Conservation (phyloP, 2,329 filamentous ascomycete species). For the Akanthomyces lecanii region DNA sequence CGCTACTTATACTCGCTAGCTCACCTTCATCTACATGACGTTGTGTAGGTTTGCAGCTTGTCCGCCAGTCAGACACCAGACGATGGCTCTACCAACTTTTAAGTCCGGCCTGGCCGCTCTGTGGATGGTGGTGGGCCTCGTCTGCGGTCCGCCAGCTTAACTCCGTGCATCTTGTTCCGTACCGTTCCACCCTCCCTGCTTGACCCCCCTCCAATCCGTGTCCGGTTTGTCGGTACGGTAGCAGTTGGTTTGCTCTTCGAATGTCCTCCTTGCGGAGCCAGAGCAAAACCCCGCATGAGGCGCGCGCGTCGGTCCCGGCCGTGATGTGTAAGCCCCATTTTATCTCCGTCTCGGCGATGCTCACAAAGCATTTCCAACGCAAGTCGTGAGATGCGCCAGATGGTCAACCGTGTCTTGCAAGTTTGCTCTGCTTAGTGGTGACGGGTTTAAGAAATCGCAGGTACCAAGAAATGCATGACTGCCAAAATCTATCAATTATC, state of each 20-base stretch:
- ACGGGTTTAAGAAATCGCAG: too few relatives aligned
- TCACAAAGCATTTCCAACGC: neutral
- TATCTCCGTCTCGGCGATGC: constrained; percentile 1
- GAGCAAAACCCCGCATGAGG: neutral
- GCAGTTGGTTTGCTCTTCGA: too few relatives aligned
- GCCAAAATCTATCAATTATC: too few relatives aligned
- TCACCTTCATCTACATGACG: neutral
- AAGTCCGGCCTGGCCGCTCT: neutral
- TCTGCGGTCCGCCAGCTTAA: neutral
- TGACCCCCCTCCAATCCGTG: too few relatives aligned
- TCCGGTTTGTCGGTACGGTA: too few relatives aligned
- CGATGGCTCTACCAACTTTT: neutral
- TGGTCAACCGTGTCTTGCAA: too few relatives aligned
- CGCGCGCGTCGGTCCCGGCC: too few relatives aligned
- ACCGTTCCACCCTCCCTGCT: too few relatives aligned
- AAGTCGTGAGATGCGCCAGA: too few relatives aligned
- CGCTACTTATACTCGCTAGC: neutral
- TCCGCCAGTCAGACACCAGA: neutral
- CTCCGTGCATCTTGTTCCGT: constrained; percentile 6
- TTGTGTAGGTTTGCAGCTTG: neutral
- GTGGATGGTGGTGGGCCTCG: neutral
- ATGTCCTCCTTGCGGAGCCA: neutral
- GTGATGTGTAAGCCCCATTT: neutral
- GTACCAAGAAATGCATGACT: too few relatives aligned
- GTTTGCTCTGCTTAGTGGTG: too few relatives aligned